phyloP scores from a whole-genome alignment of 2,329 filamentous ascomycete genomes.

The Aspergillus pseudoterreus region DNA sequence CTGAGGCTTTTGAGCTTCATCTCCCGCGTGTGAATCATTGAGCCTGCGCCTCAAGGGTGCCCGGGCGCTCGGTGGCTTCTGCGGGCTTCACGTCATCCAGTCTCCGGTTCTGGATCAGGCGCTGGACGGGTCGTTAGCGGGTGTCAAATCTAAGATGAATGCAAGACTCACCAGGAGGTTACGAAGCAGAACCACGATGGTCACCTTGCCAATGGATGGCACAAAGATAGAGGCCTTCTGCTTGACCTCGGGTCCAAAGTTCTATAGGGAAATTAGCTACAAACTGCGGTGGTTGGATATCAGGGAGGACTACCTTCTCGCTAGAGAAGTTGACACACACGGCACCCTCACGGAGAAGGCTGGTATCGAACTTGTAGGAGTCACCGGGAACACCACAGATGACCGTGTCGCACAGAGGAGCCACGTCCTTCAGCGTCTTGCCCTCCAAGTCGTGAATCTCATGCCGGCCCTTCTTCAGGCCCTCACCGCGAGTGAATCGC shows the following conservation, averaged over 20 bases:
- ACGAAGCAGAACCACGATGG: constrained; percentile 83
- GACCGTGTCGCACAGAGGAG: constrained; percentile 87
- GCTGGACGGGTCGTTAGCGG: constrained; percentile 23
- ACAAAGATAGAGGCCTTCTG: constrained; percentile 97
- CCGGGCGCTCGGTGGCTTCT: constrained; percentile 38
- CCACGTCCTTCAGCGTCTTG: constrained; percentile 74
- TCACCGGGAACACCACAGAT: constrained; percentile 89
- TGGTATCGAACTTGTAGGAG: constrained; percentile 81
- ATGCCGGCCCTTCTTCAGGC: constrained; percentile 79
- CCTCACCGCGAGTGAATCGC: constrained; percentile 83
- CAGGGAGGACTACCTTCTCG: constrained; percentile 57
- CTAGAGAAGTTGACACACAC: constrained; percentile 99
- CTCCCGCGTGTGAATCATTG: not conserved
- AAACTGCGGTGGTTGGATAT: not conserved
- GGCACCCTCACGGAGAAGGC: constrained; percentile 79
- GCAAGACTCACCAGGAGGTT: constrained; percentile 72
- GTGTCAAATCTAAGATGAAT: not conserved
- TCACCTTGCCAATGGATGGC: constrained; percentile 95
- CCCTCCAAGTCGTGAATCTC: constrained; percentile 80
- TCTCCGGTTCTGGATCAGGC: constrained; percentile 43
- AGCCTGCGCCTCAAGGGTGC: constrained; percentile 33
- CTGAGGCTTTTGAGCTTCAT: not conserved
- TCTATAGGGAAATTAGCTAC: constrained; percentile 43
- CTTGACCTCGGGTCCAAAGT: constrained; percentile 87
- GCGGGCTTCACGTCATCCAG: constrained; percentile 39